phyloP scores from a whole-genome alignment of 2,329 filamentous ascomycete species.

The Claviceps monticola region DNA sequence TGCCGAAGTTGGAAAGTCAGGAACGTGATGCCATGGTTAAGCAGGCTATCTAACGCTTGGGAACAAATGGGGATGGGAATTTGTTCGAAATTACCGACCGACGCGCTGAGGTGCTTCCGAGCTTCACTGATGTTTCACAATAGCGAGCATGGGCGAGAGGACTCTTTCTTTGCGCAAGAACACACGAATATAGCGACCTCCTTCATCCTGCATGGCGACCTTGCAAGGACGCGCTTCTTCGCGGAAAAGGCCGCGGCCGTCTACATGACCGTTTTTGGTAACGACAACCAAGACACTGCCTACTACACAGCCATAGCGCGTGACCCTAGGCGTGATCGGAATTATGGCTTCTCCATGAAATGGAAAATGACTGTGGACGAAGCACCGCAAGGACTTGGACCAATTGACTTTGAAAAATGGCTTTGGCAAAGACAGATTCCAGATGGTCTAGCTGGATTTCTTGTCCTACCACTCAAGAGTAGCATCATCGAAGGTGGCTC shows the following conservation, averaged over 20 bases:
- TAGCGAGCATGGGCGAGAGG: neutral
- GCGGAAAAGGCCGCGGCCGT: neutral
- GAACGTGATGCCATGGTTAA: too few relatives aligned
- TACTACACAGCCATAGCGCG: neutral
- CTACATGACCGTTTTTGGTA: neutral
- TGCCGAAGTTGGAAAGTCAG: too few relatives aligned
- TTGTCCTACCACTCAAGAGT: neutral
- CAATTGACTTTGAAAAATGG: neutral
- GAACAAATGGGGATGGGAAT: too few relatives aligned
- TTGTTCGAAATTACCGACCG: too few relatives aligned
- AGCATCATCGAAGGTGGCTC: neutral
- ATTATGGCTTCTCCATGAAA: neutral
- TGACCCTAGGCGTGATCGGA: too few relatives aligned
- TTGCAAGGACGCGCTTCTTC: neutral
- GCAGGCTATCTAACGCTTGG: too few relatives aligned
- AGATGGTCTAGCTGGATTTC: neutral
- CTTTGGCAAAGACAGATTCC: neutral
- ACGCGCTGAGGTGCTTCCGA: too few relatives aligned
- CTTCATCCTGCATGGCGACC: neutral
- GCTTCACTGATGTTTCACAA: too few relatives aligned
- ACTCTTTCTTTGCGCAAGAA: too few relatives aligned
- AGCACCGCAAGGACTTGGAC: neutral
- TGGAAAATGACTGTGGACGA: neutral
- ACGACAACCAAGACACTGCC: neutral
- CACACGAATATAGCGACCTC: too few relatives aligned